Base-by-base conservation (phyloP, 441 rosid species). In the Populus tomentosa region DNA sequence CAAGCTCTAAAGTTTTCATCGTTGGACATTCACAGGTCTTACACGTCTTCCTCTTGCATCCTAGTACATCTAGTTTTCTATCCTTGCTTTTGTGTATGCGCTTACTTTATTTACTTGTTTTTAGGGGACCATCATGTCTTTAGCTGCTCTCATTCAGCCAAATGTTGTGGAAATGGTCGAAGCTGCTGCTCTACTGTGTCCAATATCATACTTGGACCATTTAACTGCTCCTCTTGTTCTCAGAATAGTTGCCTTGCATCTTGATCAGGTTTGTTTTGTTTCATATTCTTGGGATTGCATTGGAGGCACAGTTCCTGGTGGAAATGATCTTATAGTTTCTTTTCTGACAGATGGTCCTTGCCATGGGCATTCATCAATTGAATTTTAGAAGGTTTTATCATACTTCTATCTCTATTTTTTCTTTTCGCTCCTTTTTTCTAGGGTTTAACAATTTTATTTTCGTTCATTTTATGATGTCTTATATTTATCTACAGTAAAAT, bases 1-100 rank as follows among this genome's bases (percentile, higher is more conserved):
- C 94, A 66, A 88, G 82, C 80, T 87, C 92, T 80, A 93, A 93
- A 86, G 73, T 88, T 71, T 86, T 88, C 67, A 79, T 93, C 83
- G 97, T 92, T 85, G 99, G 99, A 62, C 97, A 95, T 82, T 95
- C 99, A 75, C 98, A 95, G 98, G 98, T 93, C 26, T 75, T 20
- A 32, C 72, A 53, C 50, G 26, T 71, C 42, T 70, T 75, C n/a
- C 66, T 26, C 50, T 59, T 75, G 18, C 69, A 3, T 73, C 53
- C 61, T 50, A 32, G 21, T 50, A 65, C 71, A 11, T 66, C 36
- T 80, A 46, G 26, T 30, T 53, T 64, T 80, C 71, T 2, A 18
- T 74, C 23, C 5, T 75, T 42, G 18, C 42, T 4, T 67, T 11
- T 40, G 5, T 3, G 26, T 50, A 62, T 65, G 38, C 72, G 35